Evolutionary conservation across 352 stramenopile genomes (phyloP).

Genomic region (Phytophthora tentaculata): DNA sequence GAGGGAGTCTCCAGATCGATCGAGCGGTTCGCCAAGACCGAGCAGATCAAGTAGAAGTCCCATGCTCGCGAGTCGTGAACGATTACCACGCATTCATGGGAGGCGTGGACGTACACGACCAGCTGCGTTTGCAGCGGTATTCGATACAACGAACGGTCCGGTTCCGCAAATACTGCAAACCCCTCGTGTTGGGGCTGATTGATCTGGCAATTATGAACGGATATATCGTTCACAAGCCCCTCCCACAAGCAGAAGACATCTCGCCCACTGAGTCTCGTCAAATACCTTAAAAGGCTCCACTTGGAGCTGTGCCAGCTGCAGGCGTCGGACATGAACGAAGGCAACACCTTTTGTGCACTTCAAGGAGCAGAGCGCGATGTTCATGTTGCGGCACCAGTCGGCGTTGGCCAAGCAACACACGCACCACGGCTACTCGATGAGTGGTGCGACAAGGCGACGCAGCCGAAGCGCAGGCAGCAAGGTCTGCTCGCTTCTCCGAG

Average conservation of each 20-base stretch:
- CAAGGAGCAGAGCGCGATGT: too few species aligned
- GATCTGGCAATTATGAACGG: too few species aligned
- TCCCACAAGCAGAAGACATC: too few species aligned
- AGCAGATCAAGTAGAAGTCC: background rate
- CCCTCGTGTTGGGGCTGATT: too few species aligned
- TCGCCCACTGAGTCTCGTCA: too few species aligned
- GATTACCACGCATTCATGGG: background rate
- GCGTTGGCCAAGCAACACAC: too few species aligned
- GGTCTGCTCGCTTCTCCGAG: background rate
- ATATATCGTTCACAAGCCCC: too few species aligned
- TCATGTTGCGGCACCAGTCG: too few species aligned
- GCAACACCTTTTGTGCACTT: too few species aligned
- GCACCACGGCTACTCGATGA: too few species aligned
- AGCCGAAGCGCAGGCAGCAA: background rate
- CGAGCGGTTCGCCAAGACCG: background rate
- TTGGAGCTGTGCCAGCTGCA: background rate
- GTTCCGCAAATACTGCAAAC: background rate
- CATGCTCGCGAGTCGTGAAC: background rate
- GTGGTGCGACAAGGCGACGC: background rate
- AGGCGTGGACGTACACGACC: background rate
- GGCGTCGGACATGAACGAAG: too few species aligned
- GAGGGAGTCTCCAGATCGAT: background rate
- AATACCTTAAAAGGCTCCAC: background rate
- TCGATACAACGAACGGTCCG: background rate
- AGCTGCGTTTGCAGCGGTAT: background rate